Base-by-base conservation (phyloP, 257 asterid species). In the Fraxinus americana region DNA sequence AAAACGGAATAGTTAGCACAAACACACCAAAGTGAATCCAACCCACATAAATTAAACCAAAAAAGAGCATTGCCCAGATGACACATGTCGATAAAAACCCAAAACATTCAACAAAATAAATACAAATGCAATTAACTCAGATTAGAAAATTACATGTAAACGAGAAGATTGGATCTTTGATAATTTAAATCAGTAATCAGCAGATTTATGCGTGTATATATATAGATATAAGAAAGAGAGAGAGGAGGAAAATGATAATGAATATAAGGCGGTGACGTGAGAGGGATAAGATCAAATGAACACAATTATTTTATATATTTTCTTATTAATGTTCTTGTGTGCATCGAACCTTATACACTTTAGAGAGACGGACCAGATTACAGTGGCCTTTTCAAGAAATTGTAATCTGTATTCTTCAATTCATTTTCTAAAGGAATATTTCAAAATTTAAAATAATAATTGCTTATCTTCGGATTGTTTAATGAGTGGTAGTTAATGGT, bases 181-280 rank as follows among this genome's bases (percentile, higher is more conserved):
- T 16, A n/a, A 29, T 8, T 38, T 38, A 7, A 57, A 66, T 35
- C 66, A 12, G 48, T 17, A 66, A 16, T 5, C 27, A 4, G 8
- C 9, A 21, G 5, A 17, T 59, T 9, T 25, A 14, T 36, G 39
- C 10, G 5, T 0, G 17, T n/a, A n/a, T 5, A 1, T 12, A 68
- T 34, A 17, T 30, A 43, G 41, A 67, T 17, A 41, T 17, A 73
- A 48, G 70, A 66, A 35, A 41, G 16, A 19, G 75, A 41, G 50
- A 43, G 1, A 30, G 14, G 23, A 36, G 43, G 38, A 35, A 50
- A 12, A 61, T 19, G 80, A 81, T 50, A 25, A 81, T 34, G 71
- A 78, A 74, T 43, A 63, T 48, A 34, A 61, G 78, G 82, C 35
- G 54, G 80, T 32, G 43, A 70, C 30, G 69, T 23, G 34, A 14